These are phyloP conservation scores for Drechslerella coelobrocha DNA, from an alignment of 2,329 filamentous ascomycete species.

Conservation along the genomic window DNA sequence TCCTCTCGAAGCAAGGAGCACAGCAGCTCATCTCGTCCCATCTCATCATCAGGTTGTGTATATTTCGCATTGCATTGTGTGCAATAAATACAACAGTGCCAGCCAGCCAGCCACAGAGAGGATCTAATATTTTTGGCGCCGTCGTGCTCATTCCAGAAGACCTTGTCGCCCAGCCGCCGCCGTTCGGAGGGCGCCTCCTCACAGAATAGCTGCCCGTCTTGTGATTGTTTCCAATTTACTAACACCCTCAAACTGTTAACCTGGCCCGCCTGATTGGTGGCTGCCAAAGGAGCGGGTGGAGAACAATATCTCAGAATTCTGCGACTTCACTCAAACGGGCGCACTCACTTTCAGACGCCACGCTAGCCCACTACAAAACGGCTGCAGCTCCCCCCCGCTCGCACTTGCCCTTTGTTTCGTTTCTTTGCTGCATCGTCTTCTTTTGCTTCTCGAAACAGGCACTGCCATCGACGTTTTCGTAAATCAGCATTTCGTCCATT, in stretches of 20 bases:
- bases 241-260: too few relatives aligned
- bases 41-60: too few relatives aligned
- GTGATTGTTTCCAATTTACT: too few relatives aligned
- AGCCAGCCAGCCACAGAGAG: neutral
- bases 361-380: constrained; percentile 2
- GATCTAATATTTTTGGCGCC: neutral
- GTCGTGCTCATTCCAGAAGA: neutral
- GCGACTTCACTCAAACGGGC: constrained; percentile 3
- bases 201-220: neutral
- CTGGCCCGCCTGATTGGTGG: too few relatives aligned
- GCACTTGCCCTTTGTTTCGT: neutral
- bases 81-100: too few relatives aligned
- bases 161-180: constrained; percentile 4
- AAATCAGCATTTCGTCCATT: neutral
- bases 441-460: neutral
- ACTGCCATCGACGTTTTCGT: neutral
- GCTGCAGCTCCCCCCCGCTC: neutral
- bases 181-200: constrained; percentile 1
- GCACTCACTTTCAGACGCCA: constrained; percentile 3
- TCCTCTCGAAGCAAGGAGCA: neutral
- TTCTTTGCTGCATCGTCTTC: neutral
- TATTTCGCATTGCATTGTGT: too few relatives aligned
- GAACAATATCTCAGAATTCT: too few relatives aligned
- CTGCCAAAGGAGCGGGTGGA: too few relatives aligned
- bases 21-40: neutral